These are phyloP conservation scores for Tylopilus vinaceipallidus DNA, from an alignment of 768 basidiomycete genomes.

Conservation along the genomic window DNA sequence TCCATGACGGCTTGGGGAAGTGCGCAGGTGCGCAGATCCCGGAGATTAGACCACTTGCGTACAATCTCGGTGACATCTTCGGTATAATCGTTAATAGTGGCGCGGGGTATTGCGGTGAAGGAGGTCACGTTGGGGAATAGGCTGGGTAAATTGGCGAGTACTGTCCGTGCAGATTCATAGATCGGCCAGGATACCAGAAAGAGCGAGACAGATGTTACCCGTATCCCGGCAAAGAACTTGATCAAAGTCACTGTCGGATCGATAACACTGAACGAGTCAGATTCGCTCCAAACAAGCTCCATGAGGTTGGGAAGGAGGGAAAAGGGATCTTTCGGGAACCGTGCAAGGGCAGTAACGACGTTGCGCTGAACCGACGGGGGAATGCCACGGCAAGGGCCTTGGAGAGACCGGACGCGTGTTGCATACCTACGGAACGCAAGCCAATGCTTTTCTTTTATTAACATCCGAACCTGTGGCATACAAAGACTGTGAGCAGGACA, in stretches of 20 bases:
- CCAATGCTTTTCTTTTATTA: conserved; percentile 15
- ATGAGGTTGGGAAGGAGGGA: conserved; percentile 18
- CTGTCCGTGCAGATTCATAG: not conserved
- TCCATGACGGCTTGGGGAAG: conserved; percentile 14
- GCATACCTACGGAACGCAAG: conserved; percentile 16
- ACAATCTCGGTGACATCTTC: conserved; percentile 12
- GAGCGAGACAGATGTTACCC: conserved; percentile 1
- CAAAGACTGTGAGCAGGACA: not conserved
- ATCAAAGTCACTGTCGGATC: conserved; percentile 9
- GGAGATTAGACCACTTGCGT: conserved; percentile 7
- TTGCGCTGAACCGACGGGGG: conserved; percentile 1
- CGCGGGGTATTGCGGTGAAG: conserved; percentile 7
- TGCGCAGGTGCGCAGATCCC: conserved; percentile 3
- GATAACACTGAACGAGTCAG: not conserved
- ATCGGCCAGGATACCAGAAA: conserved; percentile 7
- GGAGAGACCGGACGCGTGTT: conserved; percentile 11
- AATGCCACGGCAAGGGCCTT: conserved; percentile 5
- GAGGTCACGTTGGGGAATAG: conserved; percentile 20
- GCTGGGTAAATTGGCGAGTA: conserved; percentile 1
- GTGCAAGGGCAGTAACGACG: conserved; percentile 5
- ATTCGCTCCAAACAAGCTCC: conserved; percentile 9
- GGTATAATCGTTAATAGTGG: conserved; percentile 7
- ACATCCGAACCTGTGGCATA: conserved; percentile 3
- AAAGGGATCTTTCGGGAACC: conserved; percentile 7
- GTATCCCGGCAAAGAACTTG: conserved; percentile 12